Evolutionary conservation across 2,329 filamentous ascomycete genomes (phyloP).

Genomic region (Sclerotinia minor): DNA sequence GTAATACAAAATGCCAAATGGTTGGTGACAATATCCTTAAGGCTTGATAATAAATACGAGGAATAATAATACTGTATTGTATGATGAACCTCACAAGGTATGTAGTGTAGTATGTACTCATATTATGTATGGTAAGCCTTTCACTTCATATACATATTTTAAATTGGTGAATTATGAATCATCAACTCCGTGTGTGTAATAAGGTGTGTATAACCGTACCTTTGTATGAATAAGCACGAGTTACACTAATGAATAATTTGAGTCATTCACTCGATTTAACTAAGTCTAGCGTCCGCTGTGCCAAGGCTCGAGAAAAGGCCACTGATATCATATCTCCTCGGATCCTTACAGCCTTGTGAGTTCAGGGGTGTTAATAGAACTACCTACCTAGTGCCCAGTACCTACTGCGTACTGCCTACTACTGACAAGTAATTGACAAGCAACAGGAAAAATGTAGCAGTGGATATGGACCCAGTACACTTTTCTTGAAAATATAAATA

Average conservation of each 20-base stretch:
- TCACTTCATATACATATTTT: too few relatives aligned
- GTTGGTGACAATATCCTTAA: neutral
- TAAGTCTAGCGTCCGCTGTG: neutral
- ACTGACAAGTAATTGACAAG: too few relatives aligned
- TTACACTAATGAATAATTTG: neutral
- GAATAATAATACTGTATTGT: too few relatives aligned
- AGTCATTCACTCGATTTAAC: neutral
- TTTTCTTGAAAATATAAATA: neutral
- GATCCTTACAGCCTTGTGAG: constrained; percentile 5
- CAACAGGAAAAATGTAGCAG: too few relatives aligned
- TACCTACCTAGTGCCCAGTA: neutral
- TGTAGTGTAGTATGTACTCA: too few relatives aligned
- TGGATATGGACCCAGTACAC: neutral
- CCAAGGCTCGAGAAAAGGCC: neutral
- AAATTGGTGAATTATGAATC: too few relatives aligned
- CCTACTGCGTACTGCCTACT: too few relatives aligned
- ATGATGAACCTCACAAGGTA: neutral
- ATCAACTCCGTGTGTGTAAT: too few relatives aligned
- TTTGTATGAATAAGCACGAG: neutral
- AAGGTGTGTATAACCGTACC: too few relatives aligned
- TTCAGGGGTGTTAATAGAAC: neutral
- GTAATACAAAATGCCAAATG: neutral
- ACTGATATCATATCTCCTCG: constrained; percentile 7
- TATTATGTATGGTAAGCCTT: too few relatives aligned
- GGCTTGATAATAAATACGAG: neutral